Evolutionary conservation across 2,329 filamentous ascomycete species (phyloP).

Genomic region (Blumeriella jaapii): DNA sequence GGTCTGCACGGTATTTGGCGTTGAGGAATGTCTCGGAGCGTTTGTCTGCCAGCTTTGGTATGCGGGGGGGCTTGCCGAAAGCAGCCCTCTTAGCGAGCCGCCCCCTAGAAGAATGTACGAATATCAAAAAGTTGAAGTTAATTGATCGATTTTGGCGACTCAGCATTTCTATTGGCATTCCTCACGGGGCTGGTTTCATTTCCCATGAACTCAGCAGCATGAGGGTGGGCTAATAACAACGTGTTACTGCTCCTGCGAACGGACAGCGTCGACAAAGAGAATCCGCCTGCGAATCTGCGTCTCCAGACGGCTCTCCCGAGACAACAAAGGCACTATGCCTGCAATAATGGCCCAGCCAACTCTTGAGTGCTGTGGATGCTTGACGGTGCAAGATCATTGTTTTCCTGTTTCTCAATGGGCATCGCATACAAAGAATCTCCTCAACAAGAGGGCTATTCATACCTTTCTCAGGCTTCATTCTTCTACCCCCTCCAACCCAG

Average conservation of each 20-base stretch:
- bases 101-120: conserved; percentile 14
- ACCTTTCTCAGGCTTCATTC: conserved; percentile 10
- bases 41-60: conserved; percentile 10
- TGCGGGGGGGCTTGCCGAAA: conserved; percentile 7
- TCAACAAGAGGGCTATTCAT: conserved; percentile 26
- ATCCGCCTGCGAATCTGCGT: conserved; percentile 18
- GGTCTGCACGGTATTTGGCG: conserved; percentile 13
- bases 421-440: conserved; percentile 24
- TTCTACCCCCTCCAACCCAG: conserved; percentile 11
- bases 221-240: conserved; percentile 11
- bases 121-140: conserved; percentile 12
- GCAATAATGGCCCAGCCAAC: conserved; percentile 23
- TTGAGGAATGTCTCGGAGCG: conserved; percentile 18
- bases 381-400: conserved; percentile 25
- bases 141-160: conserved; percentile 10
- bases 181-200: conserved; percentile 8
- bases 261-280: conserved; percentile 23
- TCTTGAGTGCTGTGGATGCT: conserved; percentile 15
- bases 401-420: conserved; percentile 23
- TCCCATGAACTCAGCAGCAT: conserved; percentile 5
- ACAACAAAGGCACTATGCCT: conserved; percentile 26
- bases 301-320: conserved; percentile 25
- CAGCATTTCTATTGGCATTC: conserved; percentile 11
- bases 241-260: conserved; percentile 14
- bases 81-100: conserved; percentile 9